Evolutionary conservation across 495 filamentous ascomycete genomes (phyloP).

Genomic region (Staphylotrichum tortipilum): DNA sequence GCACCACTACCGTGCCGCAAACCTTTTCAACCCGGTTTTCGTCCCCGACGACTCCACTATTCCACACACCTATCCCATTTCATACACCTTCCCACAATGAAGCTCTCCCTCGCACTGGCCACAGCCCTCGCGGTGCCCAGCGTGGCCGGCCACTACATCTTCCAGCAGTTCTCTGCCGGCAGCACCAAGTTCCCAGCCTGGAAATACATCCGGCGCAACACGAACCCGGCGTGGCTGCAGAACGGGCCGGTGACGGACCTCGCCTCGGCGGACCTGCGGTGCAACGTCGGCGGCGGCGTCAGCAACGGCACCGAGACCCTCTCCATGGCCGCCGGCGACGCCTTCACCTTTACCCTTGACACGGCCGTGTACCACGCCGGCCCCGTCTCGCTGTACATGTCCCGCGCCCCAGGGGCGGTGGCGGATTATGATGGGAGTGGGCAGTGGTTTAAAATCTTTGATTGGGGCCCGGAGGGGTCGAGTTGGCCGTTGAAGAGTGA

Average conservation of each 20-base stretch:
- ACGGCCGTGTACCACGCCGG: constrained; percentile 50
- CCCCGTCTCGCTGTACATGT: constrained; percentile 40
- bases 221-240: constrained; percentile 35
- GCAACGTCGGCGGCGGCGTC: constrained; percentile 47
- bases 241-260: constrained; percentile 52
- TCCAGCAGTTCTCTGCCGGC: constrained; percentile 40
- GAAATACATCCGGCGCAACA: constrained; percentile 47
- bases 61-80: neutral
- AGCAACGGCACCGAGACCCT: constrained; percentile 40
- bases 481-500: constrained; percentile 11
- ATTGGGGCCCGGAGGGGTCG: constrained; percentile 26
- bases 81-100: constrained; percentile 24
- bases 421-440: constrained; percentile 41
- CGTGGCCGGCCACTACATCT: constrained; percentile 39
- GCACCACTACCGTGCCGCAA: no score
- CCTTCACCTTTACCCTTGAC: constrained; percentile 43
- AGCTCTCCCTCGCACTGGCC: constrained; percentile 21
- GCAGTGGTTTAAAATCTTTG: constrained; percentile 45
- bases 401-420: constrained; percentile 37
- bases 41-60: no score
- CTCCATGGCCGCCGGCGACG: constrained; percentile 42
- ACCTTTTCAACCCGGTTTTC: no score
- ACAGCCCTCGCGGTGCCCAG: constrained; percentile 23
- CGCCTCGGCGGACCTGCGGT: constrained; percentile 44
- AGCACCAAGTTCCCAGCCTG: constrained; percentile 36